Evolutionary conservation across 768 basidiomycete genomes (phyloP).

Genomic region (Boletellus ananas): DNA sequence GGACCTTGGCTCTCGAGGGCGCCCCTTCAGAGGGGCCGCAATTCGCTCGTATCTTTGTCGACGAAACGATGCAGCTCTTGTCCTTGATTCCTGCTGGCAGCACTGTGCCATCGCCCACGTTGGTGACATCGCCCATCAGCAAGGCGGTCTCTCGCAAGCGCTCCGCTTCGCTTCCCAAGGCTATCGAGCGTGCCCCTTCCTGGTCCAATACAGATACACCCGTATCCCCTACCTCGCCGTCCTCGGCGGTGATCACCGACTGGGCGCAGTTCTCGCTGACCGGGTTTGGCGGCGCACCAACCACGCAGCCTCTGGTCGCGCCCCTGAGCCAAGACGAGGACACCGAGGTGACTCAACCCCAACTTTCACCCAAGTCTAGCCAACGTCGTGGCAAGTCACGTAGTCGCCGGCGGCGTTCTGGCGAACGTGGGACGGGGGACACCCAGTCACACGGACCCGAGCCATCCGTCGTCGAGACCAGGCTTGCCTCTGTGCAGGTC

Average conservation of each 20-base stretch:
- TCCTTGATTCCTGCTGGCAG: constrained; percentile 47
- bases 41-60: constrained; percentile 56
- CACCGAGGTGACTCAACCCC: constrained; percentile 49
- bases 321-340: constrained; percentile 65
- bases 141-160: constrained; percentile 27
- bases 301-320: constrained; percentile 43
- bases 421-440: constrained; percentile 13
- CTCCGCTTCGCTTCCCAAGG: constrained; percentile 29
- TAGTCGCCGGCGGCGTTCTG: constrained; percentile 19
- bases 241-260: constrained; percentile 38
- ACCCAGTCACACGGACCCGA: constrained; percentile 13
- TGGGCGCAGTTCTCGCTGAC: constrained; percentile 68
- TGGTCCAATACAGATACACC: constrained; percentile 16
- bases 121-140: constrained; percentile 36
- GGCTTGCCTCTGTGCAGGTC: constrained; percentile 36
- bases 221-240: constrained; percentile 27
- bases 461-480: constrained; percentile 30
- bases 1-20: constrained; percentile 36
- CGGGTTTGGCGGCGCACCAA: constrained; percentile 51
- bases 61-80: constrained; percentile 58
- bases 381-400: constrained; percentile 31
- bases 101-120: constrained; percentile 25
- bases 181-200: constrained; percentile 21
- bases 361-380: constrained; percentile 32
- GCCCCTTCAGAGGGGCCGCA: constrained; percentile 33